Conservation (phyloP, 1,139 yeast species). For the Pneumocystis canis region DNA sequence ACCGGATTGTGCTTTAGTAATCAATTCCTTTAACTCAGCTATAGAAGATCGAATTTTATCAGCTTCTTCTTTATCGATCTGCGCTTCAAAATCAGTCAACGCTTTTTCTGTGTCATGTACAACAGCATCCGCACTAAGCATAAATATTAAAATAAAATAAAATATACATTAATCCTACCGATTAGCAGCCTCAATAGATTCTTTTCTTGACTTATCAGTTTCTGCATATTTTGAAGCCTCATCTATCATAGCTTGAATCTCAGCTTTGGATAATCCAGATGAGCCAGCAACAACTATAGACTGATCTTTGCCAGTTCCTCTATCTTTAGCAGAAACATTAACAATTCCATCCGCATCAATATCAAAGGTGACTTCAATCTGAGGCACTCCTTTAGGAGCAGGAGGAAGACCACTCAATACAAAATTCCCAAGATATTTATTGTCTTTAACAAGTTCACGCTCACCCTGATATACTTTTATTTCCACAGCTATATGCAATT, state of each 20-base stretch:
- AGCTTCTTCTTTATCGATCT: slow-evolving; percentile 73
- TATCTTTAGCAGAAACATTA: slow-evolving; percentile 96
- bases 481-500: slow-evolving; percentile 49
- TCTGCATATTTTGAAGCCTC: slow-evolving; percentile 98
- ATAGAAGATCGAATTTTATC: slow-evolving; percentile 73
- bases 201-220: slow-evolving; percentile 88
- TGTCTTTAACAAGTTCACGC: slow-evolving; percentile 97
- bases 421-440: slow-evolving; percentile 94
- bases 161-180: slow-evolving; percentile 19
- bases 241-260: slow-evolving; percentile 94
- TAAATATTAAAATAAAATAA: neutral
- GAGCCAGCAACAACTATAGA: slow-evolving; percentile 98
- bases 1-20: slow-evolving; percentile 89
- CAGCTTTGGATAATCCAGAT: slow-evolving; percentile 89
- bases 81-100: slow-evolving; percentile 84
- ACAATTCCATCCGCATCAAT: slow-evolving; percentile 98
- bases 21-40: slow-evolving; percentile 68
- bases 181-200: slow-evolving; percentile 89
- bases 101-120: slow-evolving; percentile 94
- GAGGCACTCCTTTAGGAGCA: slow-evolving; percentile 99
- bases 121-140: slow-evolving; percentile 66
- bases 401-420: slow-evolving; percentile 93
- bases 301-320: slow-evolving; percentile 96
- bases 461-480: slow-evolving; percentile 99
- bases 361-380: slow-evolving; percentile 94